Evolutionary conservation across 2,329 filamentous ascomycete species (phyloP), one percentile per base, ranked within the genome.

Genomic region (Cryoendolithus antarcticus): DNA sequence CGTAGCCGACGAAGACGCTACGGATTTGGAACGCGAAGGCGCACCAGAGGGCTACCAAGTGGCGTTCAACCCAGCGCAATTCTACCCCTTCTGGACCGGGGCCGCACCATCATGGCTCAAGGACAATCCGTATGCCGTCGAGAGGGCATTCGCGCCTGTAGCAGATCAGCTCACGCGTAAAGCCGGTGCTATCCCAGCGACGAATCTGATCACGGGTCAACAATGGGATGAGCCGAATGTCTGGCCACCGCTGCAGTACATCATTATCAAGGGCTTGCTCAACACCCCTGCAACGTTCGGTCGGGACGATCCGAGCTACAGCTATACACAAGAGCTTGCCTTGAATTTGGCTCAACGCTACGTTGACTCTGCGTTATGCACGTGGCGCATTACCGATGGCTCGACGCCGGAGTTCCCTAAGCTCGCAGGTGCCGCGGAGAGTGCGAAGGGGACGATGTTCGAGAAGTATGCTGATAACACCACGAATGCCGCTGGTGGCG

Each of bases 191-290:
- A 72, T 81, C 33, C 66, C 76, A 2, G 73, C 77, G 0, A 79
- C 75, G 3, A 81, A 80, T 50, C 61, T 75, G 41, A 50, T 57
- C 34, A 74, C 76, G 0, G 72, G 71, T 9, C 71, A 82, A 62
- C 77, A 82, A 53, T 82, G 78, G 78, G 78, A 82, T 40, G 70
- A 80, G 54, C 77, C 77, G 0, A 81, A 76, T 49, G 77, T 81
- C 19, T 82, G 78, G 78, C 77, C 78, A 8, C 76, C 77, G 3
- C 65, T 80, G 36, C 72, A 76, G 62, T 74, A 82, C 56, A 65
- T 77, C 32, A 62, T 80, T 19, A 80, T 80, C 62, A 55, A 73
- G 30, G 75, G 74, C 5, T 64, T 82, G 5, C 64, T 75, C 39
- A 73, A 72, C 53, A 75, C 73, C 0, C 73, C 75, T 0, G 55